A percentile compares a stretch with the other conserved stretches of the same genome.
Evolutionary conservation across 306 rosid species (phyloP).

Genomic region (Vigna unguiculata): DNA sequence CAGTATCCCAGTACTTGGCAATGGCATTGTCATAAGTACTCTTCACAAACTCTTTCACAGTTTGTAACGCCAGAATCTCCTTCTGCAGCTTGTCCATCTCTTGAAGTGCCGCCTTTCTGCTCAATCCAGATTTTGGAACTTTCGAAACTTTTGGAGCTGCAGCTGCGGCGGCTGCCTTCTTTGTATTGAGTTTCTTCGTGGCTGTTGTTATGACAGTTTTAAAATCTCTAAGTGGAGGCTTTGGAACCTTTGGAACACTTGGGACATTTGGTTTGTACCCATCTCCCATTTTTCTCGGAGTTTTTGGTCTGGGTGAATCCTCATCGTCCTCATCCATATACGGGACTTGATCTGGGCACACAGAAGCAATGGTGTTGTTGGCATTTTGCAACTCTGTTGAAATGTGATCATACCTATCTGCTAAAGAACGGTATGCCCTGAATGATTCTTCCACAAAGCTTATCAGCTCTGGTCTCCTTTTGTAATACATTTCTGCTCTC

Average conservation of each 20-base stretch:
- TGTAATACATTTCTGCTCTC: conserved; percentile 95
- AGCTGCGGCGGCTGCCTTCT: conserved; percentile 39
- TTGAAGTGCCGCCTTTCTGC: conserved; percentile 56
- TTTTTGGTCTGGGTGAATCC: conserved; percentile 43
- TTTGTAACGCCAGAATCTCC: conserved; percentile 73
- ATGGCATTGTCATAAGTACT: conserved; percentile 75
- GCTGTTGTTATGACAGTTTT: conserved; percentile 51
- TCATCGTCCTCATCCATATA: conserved; percentile 81
- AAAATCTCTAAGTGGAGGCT: conserved; percentile 59
- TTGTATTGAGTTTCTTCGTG: conserved; percentile 56
- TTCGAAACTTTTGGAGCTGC: conserved; percentile 38
- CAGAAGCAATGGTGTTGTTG: conserved; percentile 83
- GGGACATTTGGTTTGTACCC: conserved; percentile 52
- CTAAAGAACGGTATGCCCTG: conserved; percentile 78
- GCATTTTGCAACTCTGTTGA: conserved; percentile 92
- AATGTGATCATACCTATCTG: conserved; percentile 89
- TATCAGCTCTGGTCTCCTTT: conserved; percentile 83
- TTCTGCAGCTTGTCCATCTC: conserved; percentile 79
- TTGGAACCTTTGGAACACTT: conserved; percentile 64
- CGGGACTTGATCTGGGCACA: conserved; percentile 84
- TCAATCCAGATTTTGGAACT: conserved; percentile 73
- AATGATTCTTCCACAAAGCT: conserved; percentile 80
- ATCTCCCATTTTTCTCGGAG: conserved; percentile 52
- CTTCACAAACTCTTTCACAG: conserved; percentile 86
- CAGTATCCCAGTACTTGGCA: conserved; percentile 76